Evolutionary conservation across 2,329 filamentous ascomycete genomes (phyloP), one percentile per base, ranked within the genome.

Genomic region (Claviceps fusiformis): DNA sequence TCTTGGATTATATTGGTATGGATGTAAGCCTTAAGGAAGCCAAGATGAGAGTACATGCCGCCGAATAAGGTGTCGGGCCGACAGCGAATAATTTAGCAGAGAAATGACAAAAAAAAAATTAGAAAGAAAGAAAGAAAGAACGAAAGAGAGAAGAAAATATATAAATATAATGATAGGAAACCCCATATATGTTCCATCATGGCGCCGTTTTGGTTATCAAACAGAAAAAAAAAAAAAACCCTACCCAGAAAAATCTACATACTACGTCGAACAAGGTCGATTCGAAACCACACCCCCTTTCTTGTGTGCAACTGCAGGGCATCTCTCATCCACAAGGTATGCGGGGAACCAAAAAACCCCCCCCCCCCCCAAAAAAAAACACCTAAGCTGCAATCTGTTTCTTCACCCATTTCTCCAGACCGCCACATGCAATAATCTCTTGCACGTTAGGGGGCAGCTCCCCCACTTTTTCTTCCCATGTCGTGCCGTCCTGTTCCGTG

Each of bases 371-470:
- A 15, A 27, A 46, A 31, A 27, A 29, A 17, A 24, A 17, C 24
- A 51, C 15, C 9, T 33, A 53, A 24, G 51, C 51, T 17, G 17
- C 55, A 44, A 90, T 86, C 67, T 87, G 76, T 55, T 77, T 75
- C 76, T 86, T 86, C 10, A 93, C 86, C 89, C 89, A 95, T 59
- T 83, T 85, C 75, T 91, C 87, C 57, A 95, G 65, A 0, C 89
- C 89, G 2, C 88, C 88, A 52, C 77, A 70, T 0, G 87, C 85
- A 63, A 92, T 88, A 55, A 92, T 90, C 64, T 87, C 87, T 68
- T 95, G 90, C 55, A 95, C 86, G 64, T 92, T 95, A 0, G 86
- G 82, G 15, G 89, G 87, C 59, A 95, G 67, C 73, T 93, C 86
- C 8, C 87, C 87, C 0, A 95, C 89, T 71, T 86, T 88, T 66